Evolutionary conservation across 1,139 yeast genomes (phyloP).

Genomic region (Geotrichum histeridarum): DNA sequence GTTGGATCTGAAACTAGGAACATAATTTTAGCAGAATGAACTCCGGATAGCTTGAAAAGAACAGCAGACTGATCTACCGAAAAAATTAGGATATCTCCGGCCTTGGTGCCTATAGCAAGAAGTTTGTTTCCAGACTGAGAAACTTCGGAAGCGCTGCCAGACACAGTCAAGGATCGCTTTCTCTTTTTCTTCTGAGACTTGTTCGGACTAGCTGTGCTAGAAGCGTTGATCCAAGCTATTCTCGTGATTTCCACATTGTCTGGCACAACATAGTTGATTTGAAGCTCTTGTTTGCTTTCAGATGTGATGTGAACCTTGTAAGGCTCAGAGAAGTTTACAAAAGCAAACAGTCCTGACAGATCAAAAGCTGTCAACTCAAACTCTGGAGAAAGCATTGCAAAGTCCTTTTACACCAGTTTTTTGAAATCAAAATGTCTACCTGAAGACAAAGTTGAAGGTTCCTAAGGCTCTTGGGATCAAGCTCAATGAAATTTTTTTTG

Average conservation of each 20-base stretch:
- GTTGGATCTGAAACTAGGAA: conserved; percentile 43
- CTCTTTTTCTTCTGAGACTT: conserved; percentile 37
- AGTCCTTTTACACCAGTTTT: too few species aligned
- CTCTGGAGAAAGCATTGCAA: too few species aligned
- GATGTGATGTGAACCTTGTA: too few species aligned
- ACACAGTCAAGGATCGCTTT: conserved; percentile 24
- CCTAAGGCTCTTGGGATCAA: too few species aligned
- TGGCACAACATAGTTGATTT: not conserved
- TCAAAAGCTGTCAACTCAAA: too few species aligned
- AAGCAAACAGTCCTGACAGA: too few species aligned
- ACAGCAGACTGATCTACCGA: conserved; percentile 62
- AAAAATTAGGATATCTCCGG: conserved; percentile 60
- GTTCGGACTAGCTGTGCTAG: conserved; percentile 9
- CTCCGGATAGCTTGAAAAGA: conserved; percentile 47
- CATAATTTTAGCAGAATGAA: conserved; percentile 48
- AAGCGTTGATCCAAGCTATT: conserved; percentile 3
- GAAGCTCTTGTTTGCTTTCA: not conserved
- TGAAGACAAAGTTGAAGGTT: too few species aligned
- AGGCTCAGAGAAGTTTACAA: too few species aligned
- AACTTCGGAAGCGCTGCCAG: conserved; percentile 1
- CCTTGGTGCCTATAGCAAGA: conserved; percentile 60
- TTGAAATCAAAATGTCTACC: too few species aligned
- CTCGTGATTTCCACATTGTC: not conserved
- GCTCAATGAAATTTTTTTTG: conserved; percentile 5
- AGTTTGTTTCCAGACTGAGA: conserved; percentile 24